phyloP scores from a whole-genome alignment of 306 rosid species.

The Boehmeria nivea region DNA sequence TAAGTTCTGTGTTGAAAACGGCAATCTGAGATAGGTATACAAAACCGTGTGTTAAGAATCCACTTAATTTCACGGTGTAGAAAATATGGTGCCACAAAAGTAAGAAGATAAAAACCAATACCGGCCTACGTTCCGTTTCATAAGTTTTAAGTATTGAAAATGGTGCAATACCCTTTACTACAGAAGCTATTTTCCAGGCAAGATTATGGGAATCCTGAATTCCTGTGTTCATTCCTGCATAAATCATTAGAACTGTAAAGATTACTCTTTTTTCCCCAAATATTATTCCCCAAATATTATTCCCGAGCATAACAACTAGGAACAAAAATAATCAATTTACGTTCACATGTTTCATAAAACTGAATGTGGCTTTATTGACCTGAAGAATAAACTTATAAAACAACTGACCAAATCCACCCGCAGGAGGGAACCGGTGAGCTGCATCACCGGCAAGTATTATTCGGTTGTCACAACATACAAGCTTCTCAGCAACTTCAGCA shows the following conservation, averaged over 20 bases:
- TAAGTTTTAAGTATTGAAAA: constrained; percentile 63
- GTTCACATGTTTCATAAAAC: neutral
- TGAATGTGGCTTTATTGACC: neutral
- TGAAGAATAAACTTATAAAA: constrained; percentile 15
- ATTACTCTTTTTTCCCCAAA: constrained; percentile 15
- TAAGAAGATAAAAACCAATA: constrained; percentile 34
- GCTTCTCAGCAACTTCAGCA: constrained; percentile 94
- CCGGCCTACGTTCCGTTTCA: constrained; percentile 83
- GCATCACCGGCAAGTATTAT: constrained; percentile 90
- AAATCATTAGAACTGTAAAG: constrained; percentile 15
- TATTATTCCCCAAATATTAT: constrained; percentile 14
- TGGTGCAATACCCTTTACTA: constrained; percentile 73
- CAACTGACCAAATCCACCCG: constrained; percentile 97
- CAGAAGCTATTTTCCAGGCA: constrained; percentile 92
- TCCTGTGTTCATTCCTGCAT: constrained; percentile 97
- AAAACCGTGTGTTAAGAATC: constrained; percentile 11
- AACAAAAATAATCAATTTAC: neutral
- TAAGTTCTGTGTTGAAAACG: constrained; percentile 67
- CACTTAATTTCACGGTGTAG: constrained; percentile 12
- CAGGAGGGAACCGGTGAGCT: constrained; percentile 98
- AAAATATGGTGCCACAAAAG: constrained; percentile 1
- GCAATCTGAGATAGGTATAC: constrained; percentile 54
- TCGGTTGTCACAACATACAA: constrained; percentile 45
- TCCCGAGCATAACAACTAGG: neutral
- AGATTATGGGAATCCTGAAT: constrained; percentile 95